Conservation (phyloP, 2,329 filamentous ascomycete species). For the Monosporascus sp. region DNA sequence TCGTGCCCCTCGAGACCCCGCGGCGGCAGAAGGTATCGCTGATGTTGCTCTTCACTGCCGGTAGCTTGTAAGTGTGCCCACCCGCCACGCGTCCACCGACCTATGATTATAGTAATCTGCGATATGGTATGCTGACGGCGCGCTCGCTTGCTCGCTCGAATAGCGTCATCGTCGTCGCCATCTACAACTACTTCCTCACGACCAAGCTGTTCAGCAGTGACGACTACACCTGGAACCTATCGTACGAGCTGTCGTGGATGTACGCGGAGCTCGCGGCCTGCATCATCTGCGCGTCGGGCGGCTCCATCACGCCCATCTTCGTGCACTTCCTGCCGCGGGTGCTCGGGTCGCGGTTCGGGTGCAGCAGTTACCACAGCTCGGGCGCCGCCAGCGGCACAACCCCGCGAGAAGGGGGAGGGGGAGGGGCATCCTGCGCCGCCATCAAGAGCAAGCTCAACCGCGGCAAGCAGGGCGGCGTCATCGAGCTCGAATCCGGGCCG, state of each 20-base stretch:
- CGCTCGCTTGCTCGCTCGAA: background rate
- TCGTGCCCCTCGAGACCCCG: slow-evolving; percentile 1
- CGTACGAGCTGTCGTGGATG: background rate
- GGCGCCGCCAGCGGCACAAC: background rate
- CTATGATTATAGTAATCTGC: background rate
- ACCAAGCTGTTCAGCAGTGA: background rate
- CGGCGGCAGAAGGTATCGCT: slow-evolving; percentile 1
- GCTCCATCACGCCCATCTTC: slow-evolving; percentile 2
- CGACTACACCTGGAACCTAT: slow-evolving; percentile 1
- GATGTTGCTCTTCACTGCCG: slow-evolving; percentile 1
- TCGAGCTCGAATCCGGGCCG: slow-evolving; percentile 34
- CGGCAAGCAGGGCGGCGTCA: background rate
- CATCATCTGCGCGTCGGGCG: slow-evolving; percentile 1
- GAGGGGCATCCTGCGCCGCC: background rate
- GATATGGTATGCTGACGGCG: background rate
- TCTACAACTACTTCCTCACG: slow-evolving; percentile 1
- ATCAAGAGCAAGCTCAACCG: background rate
- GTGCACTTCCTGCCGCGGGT: background rate
- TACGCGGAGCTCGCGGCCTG: background rate
- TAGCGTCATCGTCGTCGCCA: slow-evolving; percentile 1
- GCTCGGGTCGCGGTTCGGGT: background rate
- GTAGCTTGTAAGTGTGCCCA: slow-evolving; percentile 1
- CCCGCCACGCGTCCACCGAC: background rate
- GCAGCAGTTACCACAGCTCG: background rate
- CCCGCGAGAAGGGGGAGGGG: background rate